Conservation (phyloP, 2,329 filamentous ascomycete genomes). For the Calonectria leucothoes region DNA sequence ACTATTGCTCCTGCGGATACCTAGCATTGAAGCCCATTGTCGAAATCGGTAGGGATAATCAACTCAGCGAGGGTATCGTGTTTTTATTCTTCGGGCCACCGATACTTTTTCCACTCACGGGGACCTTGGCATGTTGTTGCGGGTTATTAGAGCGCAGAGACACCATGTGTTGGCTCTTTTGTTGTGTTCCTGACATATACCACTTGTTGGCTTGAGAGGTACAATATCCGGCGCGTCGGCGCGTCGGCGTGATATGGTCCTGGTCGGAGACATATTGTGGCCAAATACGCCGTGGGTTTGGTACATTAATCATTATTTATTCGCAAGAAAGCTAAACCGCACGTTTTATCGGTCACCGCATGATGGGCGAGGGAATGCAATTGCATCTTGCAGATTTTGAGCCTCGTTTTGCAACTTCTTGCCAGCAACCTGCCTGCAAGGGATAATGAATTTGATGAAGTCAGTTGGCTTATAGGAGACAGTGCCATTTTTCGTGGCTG, state of each 20-base stretch:
- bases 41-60: no score
- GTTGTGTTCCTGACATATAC: not conserved
- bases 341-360: no score
- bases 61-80: no score
- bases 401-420: not conserved
- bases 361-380: not conserved
- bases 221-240: not conserved
- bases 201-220: not conserved
- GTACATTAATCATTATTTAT: not conserved
- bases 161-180: not conserved
- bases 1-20: no score
- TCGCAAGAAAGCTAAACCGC: no score
- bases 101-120: not conserved
- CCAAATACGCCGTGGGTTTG: not conserved
- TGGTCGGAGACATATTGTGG: not conserved
- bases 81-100: no score
- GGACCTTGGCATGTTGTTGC: not conserved
- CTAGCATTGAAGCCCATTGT: no score
- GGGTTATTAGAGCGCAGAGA: not conserved
- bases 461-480: not conserved
- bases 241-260: not conserved
- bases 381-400: not conserved
- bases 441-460: not conserved
- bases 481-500: not conserved
- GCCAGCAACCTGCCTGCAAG: not conserved